These are phyloP conservation scores for Davidsoniella neocaledoniae DNA, from an alignment of 2,329 filamentous ascomycete species.

Conservation along the genomic window DNA sequence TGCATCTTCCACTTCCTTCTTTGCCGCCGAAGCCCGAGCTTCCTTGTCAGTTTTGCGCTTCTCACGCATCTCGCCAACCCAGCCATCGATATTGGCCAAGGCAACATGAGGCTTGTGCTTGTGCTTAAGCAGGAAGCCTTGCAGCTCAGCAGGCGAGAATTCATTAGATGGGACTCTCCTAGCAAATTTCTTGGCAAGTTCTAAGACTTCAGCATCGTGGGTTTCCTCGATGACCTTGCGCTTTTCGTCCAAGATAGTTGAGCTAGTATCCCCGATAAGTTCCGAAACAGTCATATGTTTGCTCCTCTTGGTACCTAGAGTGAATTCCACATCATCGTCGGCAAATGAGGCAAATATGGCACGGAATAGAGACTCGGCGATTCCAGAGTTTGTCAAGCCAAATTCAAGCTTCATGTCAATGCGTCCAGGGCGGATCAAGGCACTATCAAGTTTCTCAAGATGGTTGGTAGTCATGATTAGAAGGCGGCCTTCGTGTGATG, in stretches of 20 bases:
- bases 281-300: neutral
- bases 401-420: slow-evolving; percentile 45
- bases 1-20: slow-evolving; percentile 17
- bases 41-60: slow-evolving; percentile 20
- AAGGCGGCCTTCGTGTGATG: slow-evolving; percentile 45
- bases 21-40: slow-evolving; percentile 19
- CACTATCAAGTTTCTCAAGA: slow-evolving; percentile 42
- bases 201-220: slow-evolving; percentile 25
- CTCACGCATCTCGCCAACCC: slow-evolving; percentile 31
- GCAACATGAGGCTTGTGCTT: slow-evolving; percentile 35
- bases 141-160: slow-evolving; percentile 44
- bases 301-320: neutral
- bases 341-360: slow-evolving; percentile 39
- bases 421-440: slow-evolving; percentile 44
- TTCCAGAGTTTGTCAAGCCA: slow-evolving; percentile 33
- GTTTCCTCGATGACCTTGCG: slow-evolving; percentile 14
- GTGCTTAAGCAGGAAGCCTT: slow-evolving; percentile 39
- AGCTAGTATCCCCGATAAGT: slow-evolving; percentile 9
- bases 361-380: slow-evolving; percentile 37
- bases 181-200: slow-evolving; percentile 32
- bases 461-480: slow-evolving; percentile 52
- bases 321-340: slow-evolving; percentile 22
- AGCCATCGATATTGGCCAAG: slow-evolving; percentile 29
- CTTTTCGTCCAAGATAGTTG: slow-evolving; percentile 16
- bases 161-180: slow-evolving; percentile 33